phyloP scores from a whole-genome alignment of 495 filamentous ascomycete genomes.

The Xylaria curta region DNA sequence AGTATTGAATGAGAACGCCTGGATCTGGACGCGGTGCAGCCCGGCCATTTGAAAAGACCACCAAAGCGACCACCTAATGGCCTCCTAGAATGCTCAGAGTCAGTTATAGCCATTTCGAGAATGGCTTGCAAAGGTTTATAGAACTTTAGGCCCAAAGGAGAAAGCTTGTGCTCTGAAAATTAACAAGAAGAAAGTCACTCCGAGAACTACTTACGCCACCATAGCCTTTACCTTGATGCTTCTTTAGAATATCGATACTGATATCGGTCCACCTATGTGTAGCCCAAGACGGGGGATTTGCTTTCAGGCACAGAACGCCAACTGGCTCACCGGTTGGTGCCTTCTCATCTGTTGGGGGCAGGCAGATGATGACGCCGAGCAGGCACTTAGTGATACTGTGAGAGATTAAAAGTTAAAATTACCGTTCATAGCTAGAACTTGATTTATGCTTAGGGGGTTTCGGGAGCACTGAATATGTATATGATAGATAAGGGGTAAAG shows the following conservation, averaged over 20 bases:
- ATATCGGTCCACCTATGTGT: slow-evolving; percentile 54
- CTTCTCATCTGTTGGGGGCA: slow-evolving; percentile 27
- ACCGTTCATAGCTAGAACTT: neutral
- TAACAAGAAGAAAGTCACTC: too few species aligned
- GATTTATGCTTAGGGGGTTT: neutral
- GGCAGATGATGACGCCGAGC: slow-evolving; percentile 50
- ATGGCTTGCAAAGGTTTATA: too few species aligned
- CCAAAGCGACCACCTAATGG: slow-evolving; percentile 56
- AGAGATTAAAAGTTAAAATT: neutral
- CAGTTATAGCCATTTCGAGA: too few species aligned
- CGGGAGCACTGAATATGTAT: neutral
- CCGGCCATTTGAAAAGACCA: slow-evolving; percentile 55
- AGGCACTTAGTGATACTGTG: slow-evolving; percentile 36
- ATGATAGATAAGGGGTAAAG: neutral
- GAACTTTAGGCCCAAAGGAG: too few species aligned
- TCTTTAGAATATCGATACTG: slow-evolving; percentile 46
- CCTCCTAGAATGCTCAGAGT: slow-evolving; percentile 40
- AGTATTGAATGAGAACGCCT: slow-evolving; percentile 51
- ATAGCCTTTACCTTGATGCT: slow-evolving; percentile 57
- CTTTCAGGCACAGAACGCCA: slow-evolving; percentile 38
- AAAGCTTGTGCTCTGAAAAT: too few species aligned
- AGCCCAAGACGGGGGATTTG: slow-evolving; percentile 16
- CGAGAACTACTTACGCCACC: slow-evolving; percentile 34
- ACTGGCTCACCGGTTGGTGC: slow-evolving; percentile 22
- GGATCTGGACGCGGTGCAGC: slow-evolving; percentile 54